phyloP scores from a whole-genome alignment of 495 filamentous ascomycete species.

The Neurospora sp. region DNA sequence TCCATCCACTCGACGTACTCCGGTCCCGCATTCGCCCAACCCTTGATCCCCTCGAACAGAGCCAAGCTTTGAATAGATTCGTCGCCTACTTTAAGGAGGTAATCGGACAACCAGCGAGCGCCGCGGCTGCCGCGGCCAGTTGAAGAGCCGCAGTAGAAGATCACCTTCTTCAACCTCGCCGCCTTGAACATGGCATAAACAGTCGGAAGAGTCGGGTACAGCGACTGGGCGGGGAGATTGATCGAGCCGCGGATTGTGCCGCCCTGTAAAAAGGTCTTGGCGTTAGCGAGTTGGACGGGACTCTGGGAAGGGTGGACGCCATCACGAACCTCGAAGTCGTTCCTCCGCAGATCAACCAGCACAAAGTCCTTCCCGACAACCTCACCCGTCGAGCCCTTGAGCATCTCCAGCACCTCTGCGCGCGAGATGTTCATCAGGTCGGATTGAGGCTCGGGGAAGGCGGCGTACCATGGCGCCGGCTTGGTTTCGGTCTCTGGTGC shows the following conservation, averaged over 20 bases:
- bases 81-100: conserved; percentile 38
- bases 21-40: conserved; percentile 49
- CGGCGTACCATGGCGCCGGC: conserved; percentile 16
- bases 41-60: conserved; percentile 51
- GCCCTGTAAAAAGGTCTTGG: conserved; percentile 33
- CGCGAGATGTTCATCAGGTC: conserved; percentile 16
- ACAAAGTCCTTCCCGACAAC: conserved; percentile 40
- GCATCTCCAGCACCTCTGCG: conserved; percentile 17
- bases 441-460: conserved; percentile 16
- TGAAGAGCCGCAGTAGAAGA: conserved; percentile 70
- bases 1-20: conserved; percentile 48
- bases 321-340: conserved; percentile 47
- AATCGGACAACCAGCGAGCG: conserved; percentile 57
- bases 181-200: conserved; percentile 45
- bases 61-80: conserved; percentile 40
- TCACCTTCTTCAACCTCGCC: conserved; percentile 39
- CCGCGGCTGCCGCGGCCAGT: conserved; percentile 50
- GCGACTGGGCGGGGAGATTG: conserved; percentile 61
- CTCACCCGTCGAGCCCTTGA: conserved; percentile 4
- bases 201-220: conserved; percentile 47
- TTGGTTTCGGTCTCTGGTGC: background rate
- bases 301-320: background rate
- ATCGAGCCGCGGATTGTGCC: conserved; percentile 58
- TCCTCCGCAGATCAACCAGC: conserved; percentile 53
- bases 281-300: background rate